Evolutionary conservation across 768 basidiomycete genomes (phyloP).

Genomic region (Mycena albidolilacea): DNA sequence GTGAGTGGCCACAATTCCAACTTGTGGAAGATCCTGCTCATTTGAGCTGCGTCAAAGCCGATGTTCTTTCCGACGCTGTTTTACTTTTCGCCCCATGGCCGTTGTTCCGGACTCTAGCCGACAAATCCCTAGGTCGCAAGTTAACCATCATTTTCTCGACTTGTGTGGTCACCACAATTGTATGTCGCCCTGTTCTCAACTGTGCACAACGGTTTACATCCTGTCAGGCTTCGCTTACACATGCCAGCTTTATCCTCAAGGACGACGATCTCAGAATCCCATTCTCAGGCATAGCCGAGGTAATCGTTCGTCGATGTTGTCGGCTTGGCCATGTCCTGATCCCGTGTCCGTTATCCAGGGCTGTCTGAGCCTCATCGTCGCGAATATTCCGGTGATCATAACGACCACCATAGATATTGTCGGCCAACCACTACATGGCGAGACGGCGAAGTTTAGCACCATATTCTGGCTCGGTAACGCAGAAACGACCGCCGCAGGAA

Average conservation of each 20-base stretch:
- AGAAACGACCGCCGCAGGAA: neutral
- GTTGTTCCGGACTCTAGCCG: conserved; percentile 59
- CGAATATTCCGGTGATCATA: conserved; percentile 56
- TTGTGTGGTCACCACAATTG: conserved; percentile 64
- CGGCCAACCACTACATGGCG: neutral
- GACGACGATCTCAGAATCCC: conserved; percentile 47
- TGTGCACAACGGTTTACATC: neutral
- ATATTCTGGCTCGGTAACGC: conserved; percentile 14
- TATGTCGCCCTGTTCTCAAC: conserved; percentile 31
- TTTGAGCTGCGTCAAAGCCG: conserved; percentile 53
- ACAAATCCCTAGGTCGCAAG: conserved; percentile 54
- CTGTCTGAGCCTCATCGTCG: conserved; percentile 54
- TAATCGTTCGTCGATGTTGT: conserved; percentile 27
- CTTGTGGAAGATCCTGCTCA: neutral
- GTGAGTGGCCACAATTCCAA: conserved; percentile 51
- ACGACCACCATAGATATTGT: conserved; percentile 39
- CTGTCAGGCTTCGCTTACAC: conserved; percentile 54
- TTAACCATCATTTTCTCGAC: conserved; percentile 68
- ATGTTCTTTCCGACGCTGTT: conserved; percentile 61
- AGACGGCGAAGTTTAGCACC: conserved; percentile 22
- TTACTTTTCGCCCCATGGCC: conserved; percentile 62
- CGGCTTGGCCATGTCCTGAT: neutral
- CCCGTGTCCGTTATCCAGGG: conserved; percentile 43
- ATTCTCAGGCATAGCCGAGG: conserved; percentile 61
- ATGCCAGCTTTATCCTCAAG: conserved; percentile 57